phyloP scores from a whole-genome alignment of 371 early-diverging fungal species.

The Haplosporangium sp. region DNA sequence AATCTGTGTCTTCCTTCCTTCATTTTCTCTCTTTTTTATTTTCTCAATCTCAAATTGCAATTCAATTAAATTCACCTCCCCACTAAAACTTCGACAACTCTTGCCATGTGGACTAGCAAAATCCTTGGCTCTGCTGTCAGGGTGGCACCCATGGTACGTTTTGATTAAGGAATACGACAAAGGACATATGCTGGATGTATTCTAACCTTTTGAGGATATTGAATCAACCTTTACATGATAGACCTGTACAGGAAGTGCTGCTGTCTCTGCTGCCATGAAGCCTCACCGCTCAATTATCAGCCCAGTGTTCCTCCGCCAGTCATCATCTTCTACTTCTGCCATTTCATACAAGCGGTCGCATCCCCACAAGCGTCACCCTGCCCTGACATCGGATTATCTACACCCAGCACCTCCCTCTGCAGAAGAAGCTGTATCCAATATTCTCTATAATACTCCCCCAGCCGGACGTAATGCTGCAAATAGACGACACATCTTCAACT shows the following conservation, averaged over 20 bases:
- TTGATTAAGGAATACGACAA: not conserved
- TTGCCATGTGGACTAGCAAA: constrained; percentile 46
- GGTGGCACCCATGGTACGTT: constrained; percentile 29
- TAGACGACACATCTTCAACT: constrained; percentile 90
- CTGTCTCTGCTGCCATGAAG: constrained; percentile 18
- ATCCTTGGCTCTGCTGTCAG: constrained; percentile 23
- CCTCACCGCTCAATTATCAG: constrained; percentile 16
- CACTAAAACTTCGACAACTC: constrained; percentile 3
- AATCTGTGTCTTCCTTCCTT: not conserved
- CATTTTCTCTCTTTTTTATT: constrained; percentile 5
- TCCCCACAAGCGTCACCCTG: constrained; percentile 68
- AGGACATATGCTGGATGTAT: not conserved
- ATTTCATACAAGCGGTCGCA: constrained; percentile 67
- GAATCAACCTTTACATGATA: not conserved
- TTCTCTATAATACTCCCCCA: constrained; percentile 91
- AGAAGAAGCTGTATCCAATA: constrained; percentile 91
- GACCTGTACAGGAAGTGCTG: not conserved
- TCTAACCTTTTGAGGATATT: constrained; percentile 19
- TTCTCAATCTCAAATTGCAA: not conserved
- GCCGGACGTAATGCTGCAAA: constrained; percentile 57
- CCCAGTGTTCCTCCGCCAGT: constrained; percentile 35
- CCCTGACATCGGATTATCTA: constrained; percentile 54
- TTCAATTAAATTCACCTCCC: constrained; percentile 9
- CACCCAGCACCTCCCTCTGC: constrained; percentile 64
- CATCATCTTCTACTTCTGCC: constrained; percentile 67